Base-by-base conservation (phyloP, 2,329 filamentous ascomycete species). In the Dendryphion nanum region DNA sequence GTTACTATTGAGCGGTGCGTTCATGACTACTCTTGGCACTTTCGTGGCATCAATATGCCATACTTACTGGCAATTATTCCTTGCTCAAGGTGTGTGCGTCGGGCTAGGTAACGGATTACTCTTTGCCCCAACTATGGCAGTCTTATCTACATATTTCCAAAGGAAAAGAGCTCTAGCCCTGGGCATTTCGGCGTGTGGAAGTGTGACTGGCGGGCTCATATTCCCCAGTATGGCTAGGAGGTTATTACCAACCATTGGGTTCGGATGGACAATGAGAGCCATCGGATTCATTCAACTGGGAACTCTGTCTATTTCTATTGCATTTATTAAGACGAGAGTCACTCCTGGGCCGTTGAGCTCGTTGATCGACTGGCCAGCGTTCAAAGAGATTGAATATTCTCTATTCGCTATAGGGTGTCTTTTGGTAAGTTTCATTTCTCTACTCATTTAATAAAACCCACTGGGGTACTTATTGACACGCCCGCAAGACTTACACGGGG, bases 241-340 rank as follows among this genome's bases (percentile, higher is more conserved):
- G 37, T 59, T 55, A 18, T 40, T 63, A 8, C 55, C 56, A 17
- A 48, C 37, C 10, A 24, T 61, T 16, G 59, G 58, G n/a, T 85
- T 83, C 50, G 70, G 71, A 0, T 85, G 81, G 79, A 82, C 82
- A 0, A 73, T 83, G 24, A 69, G 81, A 0, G 75, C 76, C 1
- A 71, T 83, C 33, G 82, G 78, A 0, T 75, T 85, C 37, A 71
- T 85, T 18, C 77, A 79, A 15, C 51, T 83, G 3, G 69, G 63
- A 0, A 66, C 60, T 55, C 41, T 54, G 41, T 17, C 45, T 56
- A 32, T 64, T 51, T 33, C 47, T 51, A 40, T 61, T 46, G 5
- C 61, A 51, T 49, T 69, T 55, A 61, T 57, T 54, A 33, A 66
- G 56, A 43, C 59, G 53, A 44, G 58, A 57, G 23, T 70, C 4